Percentiles rank a stretch among this genome's conserved stretches.
Conservation (phyloP, 2,329 filamentous ascomycete species). For the Akanthomyces lecanii region DNA sequence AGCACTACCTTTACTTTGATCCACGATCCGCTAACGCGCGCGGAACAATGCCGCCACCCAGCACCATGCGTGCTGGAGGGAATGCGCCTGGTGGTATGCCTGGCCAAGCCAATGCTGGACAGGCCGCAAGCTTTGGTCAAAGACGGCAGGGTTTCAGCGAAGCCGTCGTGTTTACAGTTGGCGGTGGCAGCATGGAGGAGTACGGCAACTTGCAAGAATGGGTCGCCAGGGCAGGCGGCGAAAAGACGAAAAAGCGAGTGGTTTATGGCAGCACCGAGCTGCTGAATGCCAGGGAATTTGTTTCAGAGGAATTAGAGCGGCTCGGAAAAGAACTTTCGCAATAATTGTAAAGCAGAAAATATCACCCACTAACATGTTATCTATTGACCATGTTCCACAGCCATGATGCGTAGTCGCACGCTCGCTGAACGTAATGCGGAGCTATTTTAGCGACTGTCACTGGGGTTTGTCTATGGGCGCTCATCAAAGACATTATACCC, state of each 20-base stretch:
- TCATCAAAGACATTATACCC: no score
- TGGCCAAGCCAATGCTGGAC: constrained; percentile 54
- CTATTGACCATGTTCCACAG: background rate
- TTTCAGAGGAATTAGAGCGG: constrained; percentile 58
- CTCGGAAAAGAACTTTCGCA: constrained; percentile 54
- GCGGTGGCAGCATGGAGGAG: constrained; percentile 97
- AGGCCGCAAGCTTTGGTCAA: constrained; percentile 84
- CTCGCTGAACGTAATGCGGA: background rate
- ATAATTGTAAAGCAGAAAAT: constrained; percentile 5
- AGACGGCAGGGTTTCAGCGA: constrained; percentile 84
- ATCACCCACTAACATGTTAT: background rate
- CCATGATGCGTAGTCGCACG: background rate
- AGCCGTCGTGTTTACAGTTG: constrained; percentile 89
- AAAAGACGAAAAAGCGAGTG: constrained; percentile 69
- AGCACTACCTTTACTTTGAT: constrained; percentile 96
- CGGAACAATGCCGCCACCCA: constrained; percentile 82
- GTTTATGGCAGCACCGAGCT: constrained; percentile 93
- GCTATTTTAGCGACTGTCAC: no score
- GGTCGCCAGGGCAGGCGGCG: constrained; percentile 71
- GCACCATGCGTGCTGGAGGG: constrained; percentile 47
- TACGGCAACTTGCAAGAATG: constrained; percentile 97
- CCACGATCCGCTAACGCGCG: constrained; percentile 88
- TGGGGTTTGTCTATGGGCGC: no score
- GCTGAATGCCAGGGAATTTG: constrained; percentile 64
- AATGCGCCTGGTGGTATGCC: constrained; percentile 46